Base-by-base conservation (phyloP, 2,329 filamentous ascomycete genomes). In the Botryotinia globosa region DNA sequence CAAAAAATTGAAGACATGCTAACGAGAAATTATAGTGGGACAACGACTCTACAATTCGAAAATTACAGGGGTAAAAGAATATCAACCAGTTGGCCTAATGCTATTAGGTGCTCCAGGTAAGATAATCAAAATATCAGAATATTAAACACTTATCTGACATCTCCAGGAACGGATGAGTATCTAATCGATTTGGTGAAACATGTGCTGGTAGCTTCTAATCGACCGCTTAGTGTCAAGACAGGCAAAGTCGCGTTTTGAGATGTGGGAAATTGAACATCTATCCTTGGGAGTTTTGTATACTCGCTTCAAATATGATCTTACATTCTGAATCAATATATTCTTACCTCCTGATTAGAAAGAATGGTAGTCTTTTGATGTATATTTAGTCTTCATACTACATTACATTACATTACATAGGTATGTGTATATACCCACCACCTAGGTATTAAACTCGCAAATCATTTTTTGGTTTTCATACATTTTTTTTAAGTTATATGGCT, bases 61-160 rank as follows among this genome's bases (percentile, higher is more conserved):
- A 29, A 29, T 74, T 3, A 69, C 73, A 8, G 68, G 73, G 0
- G 64, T 54, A 2, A 62, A 67, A 10, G 74, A 73, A 29, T 74
- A 72, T 29, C 74, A 76, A 42, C 76, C 76, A 3, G 62, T 77
- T 0, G 76, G 73, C 12, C 63, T 77, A 29, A 75, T 74, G 75
- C 48, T 77, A 2, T 12, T 77, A 3, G 75, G 76, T 29, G 70
- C 75, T 48, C 68, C 64, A 4, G 74, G 76, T 75, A 63, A 62
- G 71, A 62, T 62, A 4, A 32, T 12, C 2, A 3, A 12, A 1
- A 25, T 18, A 22, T 14, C 1, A 54, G 4, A 12, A 6, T n/a
- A 6, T 20, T 14, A 4, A 22, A 44, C 8, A 14, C 8, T 20
- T n/a, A 32, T 20, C 48, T 69, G n/a, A 73, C 51, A 18, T 4